Percentiles rank a stretch among this genome's conserved stretches.
phyloP scores from a whole-genome alignment of 352 stramenopile species.

The Blastocystis sp. region DNA sequence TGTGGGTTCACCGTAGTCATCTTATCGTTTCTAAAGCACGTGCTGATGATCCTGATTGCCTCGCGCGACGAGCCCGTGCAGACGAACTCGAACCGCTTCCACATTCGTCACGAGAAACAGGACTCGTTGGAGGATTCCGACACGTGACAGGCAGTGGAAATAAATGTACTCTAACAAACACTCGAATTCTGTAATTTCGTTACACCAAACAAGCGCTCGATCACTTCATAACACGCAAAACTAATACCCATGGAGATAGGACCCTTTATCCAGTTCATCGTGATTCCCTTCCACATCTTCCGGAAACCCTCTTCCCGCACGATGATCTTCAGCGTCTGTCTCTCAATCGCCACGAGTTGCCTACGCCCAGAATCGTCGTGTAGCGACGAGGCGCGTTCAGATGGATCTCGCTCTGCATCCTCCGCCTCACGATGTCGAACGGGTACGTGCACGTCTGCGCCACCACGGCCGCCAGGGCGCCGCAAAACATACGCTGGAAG shows the following conservation, averaged over 20 bases:
- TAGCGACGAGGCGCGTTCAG: slow-evolving; percentile 60
- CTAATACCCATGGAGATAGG: slow-evolving; percentile 74
- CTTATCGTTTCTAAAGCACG: slow-evolving; percentile 12
- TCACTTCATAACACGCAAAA: slow-evolving; percentile 74
- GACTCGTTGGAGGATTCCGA: background rate
- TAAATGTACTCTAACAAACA: background rate
- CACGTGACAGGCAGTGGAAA: background rate
- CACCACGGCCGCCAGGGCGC: slow-evolving; percentile 70
- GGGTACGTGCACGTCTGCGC: slow-evolving; percentile 75
- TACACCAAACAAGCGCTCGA: slow-evolving; percentile 64
- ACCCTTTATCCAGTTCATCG: slow-evolving; percentile 79
- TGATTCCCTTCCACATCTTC: slow-evolving; percentile 75
- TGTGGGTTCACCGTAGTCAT: background rate
- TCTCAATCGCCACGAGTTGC: slow-evolving; percentile 61
- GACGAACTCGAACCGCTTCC: background rate
- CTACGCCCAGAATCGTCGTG: slow-evolving; percentile 60
- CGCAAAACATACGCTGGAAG: slow-evolving; percentile 70
- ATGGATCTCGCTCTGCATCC: slow-evolving; percentile 74
- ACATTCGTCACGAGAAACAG: background rate
- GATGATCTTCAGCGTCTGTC: slow-evolving; percentile 53
- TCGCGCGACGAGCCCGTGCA: background rate
- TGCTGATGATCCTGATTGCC: slow-evolving; percentile 21
- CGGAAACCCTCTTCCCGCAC: slow-evolving; percentile 66
- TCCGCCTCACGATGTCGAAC: slow-evolving; percentile 70
- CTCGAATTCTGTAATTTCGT: slow-evolving; percentile 56